Base-by-base conservation (phyloP, 768 basidiomycete genomes). In the Tylopilus plumbeoviolaceoides region DNA sequence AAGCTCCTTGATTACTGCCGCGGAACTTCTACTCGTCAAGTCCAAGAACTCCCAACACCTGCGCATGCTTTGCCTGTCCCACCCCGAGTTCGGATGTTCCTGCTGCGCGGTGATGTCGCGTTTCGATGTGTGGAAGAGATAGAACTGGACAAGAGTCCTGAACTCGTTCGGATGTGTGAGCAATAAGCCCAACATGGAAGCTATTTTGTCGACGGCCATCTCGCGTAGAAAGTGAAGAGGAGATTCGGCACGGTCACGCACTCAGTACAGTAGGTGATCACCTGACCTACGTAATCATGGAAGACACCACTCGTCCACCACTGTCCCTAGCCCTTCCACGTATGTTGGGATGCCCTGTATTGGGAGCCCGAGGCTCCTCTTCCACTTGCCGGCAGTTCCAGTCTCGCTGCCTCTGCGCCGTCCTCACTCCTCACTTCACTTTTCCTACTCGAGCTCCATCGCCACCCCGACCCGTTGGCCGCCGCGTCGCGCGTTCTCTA, bases 1-100 rank as follows among this genome's bases (percentile, higher is more conserved):
- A 5, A 98, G 75, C 70, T 97, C 91, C 71, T 95, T 98, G 64
- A 98, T 92, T 56, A 99, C 95, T 1, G 88, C 84, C 0, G 92
- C 78, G 61, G 97, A 99, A 72, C 87, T 91, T 60, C 95, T 73
- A 59, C 91, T 92, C 5, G 94, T 95, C 71, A 76, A 51, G 76
- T 98, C 95, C 49, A 98, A 75, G 61, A 93, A 86, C 7, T 80
- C 75, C 95, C 94, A 98, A 65, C 94, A 98, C 40, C 82, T 77
- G 51, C 84, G 81, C 95, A 99, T 99, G 9, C 82, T 75, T 36
- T 79, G 65, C 51, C 95, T 77, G 72, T 97, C 85, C 85, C 89
- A 98, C 40, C 91, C 91, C 1, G 92, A 89, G 18, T 86, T 84
- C 0, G 78, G 73, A 59, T 89, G 82, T 61, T 98, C 90, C 56